These are phyloP conservation scores for Bryoerythrophyllum caledonicum DNA, from an alignment of 225 moss, liverwort and hornwort species.

Conservation along the genomic window DNA sequence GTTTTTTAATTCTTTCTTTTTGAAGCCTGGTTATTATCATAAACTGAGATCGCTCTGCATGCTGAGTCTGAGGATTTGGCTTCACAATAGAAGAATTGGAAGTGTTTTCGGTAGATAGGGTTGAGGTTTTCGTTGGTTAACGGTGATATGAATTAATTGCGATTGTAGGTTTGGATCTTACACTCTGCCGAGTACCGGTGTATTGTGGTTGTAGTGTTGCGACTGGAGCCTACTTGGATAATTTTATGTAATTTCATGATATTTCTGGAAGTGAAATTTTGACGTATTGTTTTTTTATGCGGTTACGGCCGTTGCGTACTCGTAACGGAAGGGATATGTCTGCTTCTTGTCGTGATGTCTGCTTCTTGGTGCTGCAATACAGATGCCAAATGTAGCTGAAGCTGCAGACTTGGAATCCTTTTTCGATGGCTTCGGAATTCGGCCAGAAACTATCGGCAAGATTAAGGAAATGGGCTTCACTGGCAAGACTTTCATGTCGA, in stretches of 20 bases:
- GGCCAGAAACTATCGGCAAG: slow-evolving; percentile 55
- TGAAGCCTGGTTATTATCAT: slow-evolving; percentile 11
- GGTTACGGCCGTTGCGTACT: slow-evolving; percentile 46
- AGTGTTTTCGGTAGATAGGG: neutral
- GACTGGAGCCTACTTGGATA: slow-evolving; percentile 23
- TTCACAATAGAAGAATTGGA: neutral
- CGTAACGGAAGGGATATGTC: slow-evolving; percentile 33
- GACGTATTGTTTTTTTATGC: slow-evolving; percentile 11
- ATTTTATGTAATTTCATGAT: neutral
- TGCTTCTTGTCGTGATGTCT: slow-evolving; percentile 40
- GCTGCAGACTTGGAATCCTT: slow-evolving; percentile 57
- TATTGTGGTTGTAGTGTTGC: slow-evolving; percentile 17
- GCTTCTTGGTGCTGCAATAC: slow-evolving; percentile 37
- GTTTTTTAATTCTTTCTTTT: too few species aligned
- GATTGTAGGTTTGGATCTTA: neutral
- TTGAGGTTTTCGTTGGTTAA: neutral
- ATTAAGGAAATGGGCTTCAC: slow-evolving; percentile 70
- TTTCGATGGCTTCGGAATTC: slow-evolving; percentile 64
- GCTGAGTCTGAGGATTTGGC: slow-evolving; percentile 5
- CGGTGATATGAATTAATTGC: slow-evolving; percentile 4
- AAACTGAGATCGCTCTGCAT: neutral
- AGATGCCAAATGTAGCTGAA: slow-evolving; percentile 46
- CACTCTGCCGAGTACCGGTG: neutral
- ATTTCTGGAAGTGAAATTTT: slow-evolving; percentile 6
- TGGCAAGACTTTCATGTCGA: slow-evolving; percentile 64